Percentiles rank a stretch among this genome's conserved stretches.
Conservation (phyloP, 1,284 basidiomycete genomes). For the Laetiporus sulphureus region DNA sequence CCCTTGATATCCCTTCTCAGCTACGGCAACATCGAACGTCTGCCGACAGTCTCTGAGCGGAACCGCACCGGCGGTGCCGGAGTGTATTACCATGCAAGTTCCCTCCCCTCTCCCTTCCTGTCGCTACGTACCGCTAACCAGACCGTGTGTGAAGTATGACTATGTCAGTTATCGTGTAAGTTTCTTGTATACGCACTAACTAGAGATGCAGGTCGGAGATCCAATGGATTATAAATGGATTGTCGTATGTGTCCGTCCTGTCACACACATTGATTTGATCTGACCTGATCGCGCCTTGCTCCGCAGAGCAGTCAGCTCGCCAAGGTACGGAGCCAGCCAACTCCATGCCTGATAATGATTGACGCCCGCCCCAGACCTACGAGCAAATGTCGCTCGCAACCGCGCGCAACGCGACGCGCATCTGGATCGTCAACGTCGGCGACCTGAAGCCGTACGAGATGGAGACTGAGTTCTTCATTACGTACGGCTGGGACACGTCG, state of each 20-base stretch:
- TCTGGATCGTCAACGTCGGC: slow-evolving; percentile 63
- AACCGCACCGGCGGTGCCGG: slow-evolving; percentile 59
- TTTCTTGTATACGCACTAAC: not conserved
- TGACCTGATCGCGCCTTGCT: not conserved
- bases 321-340: slow-evolving; percentile 14
- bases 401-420: slow-evolving; percentile 44
- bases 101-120: not conserved
- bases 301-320: slow-evolving; percentile 20
- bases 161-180: slow-evolving; percentile 27
- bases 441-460: slow-evolving; percentile 72
- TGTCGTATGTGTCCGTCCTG: slow-evolving; percentile 27
- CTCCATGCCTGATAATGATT: not conserved
- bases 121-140: not conserved
- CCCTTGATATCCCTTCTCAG: slow-evolving; percentile 22
- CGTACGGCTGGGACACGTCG: slow-evolving; percentile 53
- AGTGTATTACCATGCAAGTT: slow-evolving; percentile 61
- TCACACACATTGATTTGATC: not conserved
- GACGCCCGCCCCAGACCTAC: slow-evolving; percentile 32
- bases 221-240: slow-evolving; percentile 61
- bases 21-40: slow-evolving; percentile 56
- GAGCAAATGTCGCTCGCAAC: slow-evolving; percentile 59
- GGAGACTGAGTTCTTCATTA: slow-evolving; percentile 64
- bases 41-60: slow-evolving; percentile 43
- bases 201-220: slow-evolving; percentile 36
- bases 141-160: slow-evolving; percentile 28